phyloP scores from a whole-genome alignment of 2,329 filamentous ascomycete genomes.

The Teratosphaeria gauchensis region DNA sequence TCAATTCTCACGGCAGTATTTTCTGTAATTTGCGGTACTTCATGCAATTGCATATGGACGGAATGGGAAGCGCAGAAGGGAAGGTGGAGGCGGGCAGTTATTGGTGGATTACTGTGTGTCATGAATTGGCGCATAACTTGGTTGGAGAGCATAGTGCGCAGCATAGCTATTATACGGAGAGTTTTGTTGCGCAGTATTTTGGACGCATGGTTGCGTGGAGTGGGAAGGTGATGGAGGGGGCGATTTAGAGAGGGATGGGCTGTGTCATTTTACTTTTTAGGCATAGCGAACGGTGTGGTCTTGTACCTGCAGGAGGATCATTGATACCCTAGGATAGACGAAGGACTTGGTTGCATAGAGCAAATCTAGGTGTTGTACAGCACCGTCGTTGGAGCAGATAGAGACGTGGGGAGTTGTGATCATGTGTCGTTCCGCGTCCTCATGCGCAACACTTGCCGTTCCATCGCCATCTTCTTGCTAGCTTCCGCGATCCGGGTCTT shows the following conservation, averaged over 20 bases:
- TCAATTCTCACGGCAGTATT: conserved; percentile 76
- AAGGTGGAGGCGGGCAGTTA: conserved; percentile 65
- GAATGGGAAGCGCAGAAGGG: conserved; percentile 36
- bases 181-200: conserved; percentile 70
- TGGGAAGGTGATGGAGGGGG: background rate
- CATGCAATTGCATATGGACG: conserved; percentile 58
- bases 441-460: too few species aligned
- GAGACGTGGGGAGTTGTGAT: too few species aligned
- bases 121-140: conserved; percentile 92
- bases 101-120: conserved; percentile 94
- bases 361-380: too few species aligned
- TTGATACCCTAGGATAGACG: too few species aligned
- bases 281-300: background rate
- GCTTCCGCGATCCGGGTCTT: too few species aligned
- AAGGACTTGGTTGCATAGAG: too few species aligned
- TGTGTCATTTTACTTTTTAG: too few species aligned
- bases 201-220: conserved; percentile 45
- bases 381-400: too few species aligned
- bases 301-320: background rate
- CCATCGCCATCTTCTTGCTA: too few species aligned
- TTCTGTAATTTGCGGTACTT: conserved; percentile 94
- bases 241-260: background rate
- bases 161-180: conserved; percentile 79
- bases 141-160: conserved; percentile 66
- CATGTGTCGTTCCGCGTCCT: too few species aligned